These are phyloP conservation scores for Catenaria anguillulae DNA, from an alignment of 371 early-diverging fungal species.

Conservation along the genomic window DNA sequence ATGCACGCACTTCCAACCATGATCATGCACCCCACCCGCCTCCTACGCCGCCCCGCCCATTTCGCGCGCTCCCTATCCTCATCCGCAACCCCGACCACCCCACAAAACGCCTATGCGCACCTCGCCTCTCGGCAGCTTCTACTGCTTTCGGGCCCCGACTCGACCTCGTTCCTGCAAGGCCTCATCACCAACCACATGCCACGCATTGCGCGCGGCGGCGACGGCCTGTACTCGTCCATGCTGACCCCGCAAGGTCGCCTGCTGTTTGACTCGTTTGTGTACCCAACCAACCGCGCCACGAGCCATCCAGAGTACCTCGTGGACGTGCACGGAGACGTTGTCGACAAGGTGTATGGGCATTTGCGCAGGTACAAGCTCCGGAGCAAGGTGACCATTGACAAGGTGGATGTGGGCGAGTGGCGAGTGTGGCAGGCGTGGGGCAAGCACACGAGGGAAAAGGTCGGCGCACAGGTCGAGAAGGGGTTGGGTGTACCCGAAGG, in stretches of 20 bases:
- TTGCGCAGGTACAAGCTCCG: constrained; percentile 63
- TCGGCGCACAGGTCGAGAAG: not conserved
- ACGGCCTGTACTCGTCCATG: constrained; percentile 54
- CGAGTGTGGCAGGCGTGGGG: constrained; percentile 44
- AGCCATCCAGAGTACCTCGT: constrained; percentile 30
- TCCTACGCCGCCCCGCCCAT: no score
- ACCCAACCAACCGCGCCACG: constrained; percentile 42
- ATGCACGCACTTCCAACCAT: no score
- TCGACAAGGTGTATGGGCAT: constrained; percentile 37
- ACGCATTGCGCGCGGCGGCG: constrained; percentile 45
- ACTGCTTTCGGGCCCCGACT: constrained; percentile 54
- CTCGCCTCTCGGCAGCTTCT: constrained; percentile 34
- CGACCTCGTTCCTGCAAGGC: constrained; percentile 71
- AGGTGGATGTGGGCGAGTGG: constrained; percentile 44
- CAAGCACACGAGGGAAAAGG: not conserved
- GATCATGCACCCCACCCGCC: no score
- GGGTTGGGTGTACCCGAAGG: not conserved
- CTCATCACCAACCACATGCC: constrained; percentile 78
- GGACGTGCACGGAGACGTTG: constrained; percentile 47
- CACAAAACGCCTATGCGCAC: constrained; percentile 14
- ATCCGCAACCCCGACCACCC: no score
- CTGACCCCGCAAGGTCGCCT: constrained; percentile 74
- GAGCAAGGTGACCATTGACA: constrained; percentile 45
- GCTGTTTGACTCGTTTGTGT: constrained; percentile 76
- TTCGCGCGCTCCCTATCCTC: no score